Evolutionary conservation across 1,284 basidiomycete species (phyloP).

Genomic region (Filobasidium uniguttulatum): DNA sequence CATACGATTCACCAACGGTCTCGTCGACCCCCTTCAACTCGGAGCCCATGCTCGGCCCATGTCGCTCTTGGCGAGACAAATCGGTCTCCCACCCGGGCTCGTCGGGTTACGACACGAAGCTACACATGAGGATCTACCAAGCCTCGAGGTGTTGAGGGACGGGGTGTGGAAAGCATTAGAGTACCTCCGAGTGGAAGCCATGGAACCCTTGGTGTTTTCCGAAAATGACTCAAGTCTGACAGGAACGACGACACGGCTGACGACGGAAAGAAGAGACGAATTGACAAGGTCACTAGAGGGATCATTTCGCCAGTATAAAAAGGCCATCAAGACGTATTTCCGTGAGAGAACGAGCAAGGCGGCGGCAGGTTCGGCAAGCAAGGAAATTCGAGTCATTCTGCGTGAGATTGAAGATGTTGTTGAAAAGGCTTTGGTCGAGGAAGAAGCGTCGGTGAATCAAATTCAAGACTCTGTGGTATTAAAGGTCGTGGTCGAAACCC

Average conservation of each 20-base stretch:
- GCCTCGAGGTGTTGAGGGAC: slow-evolving; percentile 61
- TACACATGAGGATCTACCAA: slow-evolving; percentile 90
- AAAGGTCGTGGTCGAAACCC: slow-evolving; percentile 50
- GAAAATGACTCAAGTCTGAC: slow-evolving; percentile 31
- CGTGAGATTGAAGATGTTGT: slow-evolving; percentile 26
- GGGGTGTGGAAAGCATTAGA: slow-evolving; percentile 54
- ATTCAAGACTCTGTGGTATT: slow-evolving; percentile 50
- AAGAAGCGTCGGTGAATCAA: slow-evolving; percentile 34
- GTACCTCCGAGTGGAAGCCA: slow-evolving; percentile 56
- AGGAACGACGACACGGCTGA: slow-evolving; percentile 48
- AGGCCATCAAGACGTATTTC: slow-evolving; percentile 28
- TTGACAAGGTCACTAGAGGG: slow-evolving; percentile 40
- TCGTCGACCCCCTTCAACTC: slow-evolving; percentile 85
- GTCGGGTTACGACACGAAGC: slow-evolving; percentile 91
- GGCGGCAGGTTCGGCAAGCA: slow-evolving; percentile 43
- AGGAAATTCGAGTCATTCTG: slow-evolving; percentile 24
- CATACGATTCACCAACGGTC: slow-evolving; percentile 80
- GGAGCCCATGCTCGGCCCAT: slow-evolving; percentile 73
- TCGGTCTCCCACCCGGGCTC: slow-evolving; percentile 74
- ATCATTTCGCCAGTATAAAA: slow-evolving; percentile 29
- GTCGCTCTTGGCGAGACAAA: slow-evolving; percentile 67
- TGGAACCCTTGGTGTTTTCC: slow-evolving; percentile 55
- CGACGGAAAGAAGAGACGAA: slow-evolving; percentile 39
- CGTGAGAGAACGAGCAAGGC: slow-evolving; percentile 55
- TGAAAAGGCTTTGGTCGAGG: slow-evolving; percentile 13